Base-by-base conservation (phyloP, 805 yeast genomes). In the Candida chauliodis region DNA sequence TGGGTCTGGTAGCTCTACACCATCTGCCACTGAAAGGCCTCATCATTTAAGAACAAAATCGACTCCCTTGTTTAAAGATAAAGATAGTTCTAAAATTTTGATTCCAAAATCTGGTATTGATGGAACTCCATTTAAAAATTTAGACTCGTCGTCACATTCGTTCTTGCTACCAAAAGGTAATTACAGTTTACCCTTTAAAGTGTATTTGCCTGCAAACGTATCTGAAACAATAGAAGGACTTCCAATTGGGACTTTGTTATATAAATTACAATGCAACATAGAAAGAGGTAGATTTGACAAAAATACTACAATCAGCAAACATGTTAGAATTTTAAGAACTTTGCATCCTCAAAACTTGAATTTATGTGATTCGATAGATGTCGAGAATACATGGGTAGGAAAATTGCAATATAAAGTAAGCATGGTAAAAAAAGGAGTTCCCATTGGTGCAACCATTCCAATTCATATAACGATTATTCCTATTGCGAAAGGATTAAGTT, bases 171-270 rank as follows among this genome's bases (percentile, higher is more conserved):
- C 78, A 2, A 58, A 67, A 39, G 81, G 80, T 1, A 76, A 76
- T 49, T 75, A 75, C 47, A 64, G 69, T 30, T 52, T 76, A 36
- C 80, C 80, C 0, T 76, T 76, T 45, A 51, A 45, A 23, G 55
- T 67, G 7, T 54, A 52, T 9, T 51, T 76, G 19, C 80, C 81
- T 0, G 63, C 76, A 1, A 65, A 67, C 38, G 46, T 69, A 0
- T 65, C 74, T 8, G 81, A 74, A 45, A 68, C 79, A 0, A 65
- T 75, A 1, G 80, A 75, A 51, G 78, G 79, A 3, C 55, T 75
- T 33, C 51, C 56, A 18, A 57, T 61, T 30, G 77, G 71, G 2
- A 59, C 63, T 6, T 45, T 75, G 17, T 51, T 69, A 22, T 75
- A 76, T 50, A 59, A 63, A 34, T 49, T 76, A 24, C 63, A 61